phyloP scores from a whole-genome alignment of 768 basidiomycete genomes.

The Suillus sp. region DNA sequence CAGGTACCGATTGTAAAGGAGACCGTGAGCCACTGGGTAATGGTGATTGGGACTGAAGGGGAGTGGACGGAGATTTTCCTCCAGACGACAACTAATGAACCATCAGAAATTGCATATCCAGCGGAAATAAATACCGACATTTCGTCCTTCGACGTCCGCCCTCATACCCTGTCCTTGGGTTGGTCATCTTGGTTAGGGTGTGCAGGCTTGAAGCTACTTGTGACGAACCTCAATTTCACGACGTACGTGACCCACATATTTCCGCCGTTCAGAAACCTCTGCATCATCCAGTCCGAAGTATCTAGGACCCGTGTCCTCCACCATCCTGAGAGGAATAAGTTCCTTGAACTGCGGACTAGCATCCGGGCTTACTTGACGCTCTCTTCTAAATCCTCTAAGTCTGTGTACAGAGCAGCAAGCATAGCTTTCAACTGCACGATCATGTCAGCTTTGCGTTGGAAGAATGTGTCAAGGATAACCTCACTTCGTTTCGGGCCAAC shows the following conservation, averaged over 20 bases:
- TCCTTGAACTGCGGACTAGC: slow-evolving; percentile 3
- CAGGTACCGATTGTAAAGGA: slow-evolving; percentile 14
- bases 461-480: slow-evolving; percentile 18
- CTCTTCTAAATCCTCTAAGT: slow-evolving; percentile 91
- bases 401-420: slow-evolving; percentile 77
- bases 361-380: slow-evolving; percentile 71
- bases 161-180: slow-evolving; percentile 74
- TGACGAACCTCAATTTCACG: slow-evolving; percentile 75
- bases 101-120: background rate
- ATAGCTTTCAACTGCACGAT: slow-evolving; percentile 67
- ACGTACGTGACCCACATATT: slow-evolving; percentile 75
- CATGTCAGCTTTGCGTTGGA: background rate
- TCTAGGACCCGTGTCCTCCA: slow-evolving; percentile 82
- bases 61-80: slow-evolving; percentile 13
- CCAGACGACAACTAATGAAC: background rate
- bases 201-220: slow-evolving; percentile 12
- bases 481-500: slow-evolving; percentile 78
- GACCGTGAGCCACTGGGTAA: slow-evolving; percentile 23
- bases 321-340: slow-evolving; percentile 55
- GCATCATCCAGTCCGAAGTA: slow-evolving; percentile 79
- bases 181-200: slow-evolving; percentile 23
- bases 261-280: slow-evolving; percentile 75
- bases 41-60: slow-evolving; percentile 23
- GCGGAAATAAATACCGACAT: background rate
- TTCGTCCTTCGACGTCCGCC: slow-evolving; percentile 48